Evolutionary conservation across 2,329 filamentous ascomycete species (phyloP), one percentile per base, ranked within the genome.

Genomic region (Ceratocystis papillata): DNA sequence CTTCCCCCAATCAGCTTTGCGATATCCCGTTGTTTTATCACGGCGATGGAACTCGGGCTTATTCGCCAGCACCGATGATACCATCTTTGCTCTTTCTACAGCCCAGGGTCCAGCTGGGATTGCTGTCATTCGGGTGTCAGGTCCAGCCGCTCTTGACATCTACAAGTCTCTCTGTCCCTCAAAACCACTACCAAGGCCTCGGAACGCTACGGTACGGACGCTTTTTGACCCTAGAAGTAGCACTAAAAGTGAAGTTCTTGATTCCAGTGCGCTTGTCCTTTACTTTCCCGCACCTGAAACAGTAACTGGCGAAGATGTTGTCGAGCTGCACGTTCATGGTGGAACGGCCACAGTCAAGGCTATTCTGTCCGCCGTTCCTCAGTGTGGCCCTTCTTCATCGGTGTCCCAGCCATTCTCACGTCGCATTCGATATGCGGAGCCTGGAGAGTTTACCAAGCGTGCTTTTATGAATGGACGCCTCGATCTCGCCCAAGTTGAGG

Each of bases 251-350:
- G 75, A 87, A 77, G 82, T 96, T 55, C 76, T 86, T 41, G 94
- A 99, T 73, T 83, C 90, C 0, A 83, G 86, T 63, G 89, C 94
- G 0, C 75, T 97, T 12, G 80, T 96, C 1, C 81, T 97, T 33
- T 89, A 88, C 76, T 96, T 97, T 70, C 88, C 90, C 0, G 80
- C 79, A 0, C 92, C 93, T 0, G 83, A 83, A 62, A 96, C 91
- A 0, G 90, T 90, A 7, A 99, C 94, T 0, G 94, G 94, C 37
- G 92, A 97, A 73, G 90, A 96, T 72, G 80, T 97, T 0, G 81
- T 99, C 1, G 94, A 99, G 74, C 76, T 99, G 4, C 94, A 99
- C 72, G 83, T 96, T n/a, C 94, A 99, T 72, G 94, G 94, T 33
- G 93, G 94, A 0, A 82, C 86, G 2, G 94, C 94, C 1, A 91